Evolutionary conservation across 225 moss, liverwort and hornwort genomes (phyloP), one percentile per base, ranked within the genome.

Genomic region (Thuidium tamariscinum): DNA sequence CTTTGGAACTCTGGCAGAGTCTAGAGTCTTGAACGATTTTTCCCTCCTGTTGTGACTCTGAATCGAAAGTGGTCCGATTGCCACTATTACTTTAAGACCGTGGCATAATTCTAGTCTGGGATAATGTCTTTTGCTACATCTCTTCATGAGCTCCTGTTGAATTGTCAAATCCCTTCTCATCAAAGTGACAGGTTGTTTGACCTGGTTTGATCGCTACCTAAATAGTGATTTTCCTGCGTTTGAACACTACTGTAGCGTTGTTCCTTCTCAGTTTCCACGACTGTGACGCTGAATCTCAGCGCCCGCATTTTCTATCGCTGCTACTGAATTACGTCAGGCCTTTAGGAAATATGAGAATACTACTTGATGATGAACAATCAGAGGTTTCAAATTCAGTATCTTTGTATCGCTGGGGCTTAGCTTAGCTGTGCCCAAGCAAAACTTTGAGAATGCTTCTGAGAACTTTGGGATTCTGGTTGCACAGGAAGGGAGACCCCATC

Each of bases 401-500:
- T 44, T 32, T 88, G 44, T 44, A 52, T 56, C 13, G 52, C 30
- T 79, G 51, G 54, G 52, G 34, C 39, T 65, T 29, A 41, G 34
- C 39, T 65, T 29, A 41, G 4, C 68, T 74, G 9, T 46, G 48
- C 64, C 13, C 41, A 57, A 34, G 51, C 39, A 34, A 68, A 41
- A 36, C 16, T 56, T 62, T 44, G 77, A 79, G 68, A 37, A 57
- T 80, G 10, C 46, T 68, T 63, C 41, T 90, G 79, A 90, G 32
- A 16, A 64, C 48, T 49, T 52, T 63, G 67, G 54, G 30, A 37
- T 82, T 83, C 48, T 70, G 59, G 51, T 48, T 65, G 41, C 42
- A 56, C 90, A 93, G 93, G 93, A 77, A 89, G 96, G 71, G 97
- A 96, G 69, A 91, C 79, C 12, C 96, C 96, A 10, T 97, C 97